Evolutionary conservation across 1,139 yeast species (phyloP), one percentile per base, ranked within the genome.

Genomic region (Ogataea hybrid): DNA sequence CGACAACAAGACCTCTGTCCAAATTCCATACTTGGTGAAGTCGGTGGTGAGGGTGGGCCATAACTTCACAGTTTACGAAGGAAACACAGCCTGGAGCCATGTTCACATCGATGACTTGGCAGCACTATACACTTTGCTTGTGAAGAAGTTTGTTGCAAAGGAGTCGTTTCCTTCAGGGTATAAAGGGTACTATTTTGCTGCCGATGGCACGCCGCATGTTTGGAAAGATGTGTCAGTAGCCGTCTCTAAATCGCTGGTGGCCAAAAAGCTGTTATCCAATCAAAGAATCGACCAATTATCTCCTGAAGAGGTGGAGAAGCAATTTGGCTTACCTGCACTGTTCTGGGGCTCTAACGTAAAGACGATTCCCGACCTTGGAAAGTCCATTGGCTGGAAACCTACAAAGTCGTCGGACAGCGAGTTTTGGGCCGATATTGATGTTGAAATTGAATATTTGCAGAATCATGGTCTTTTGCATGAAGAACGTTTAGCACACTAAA

Each of bases 51-150:
- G 57, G 43, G 46, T 59, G 32, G 55, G 55, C 10, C 64, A 64
- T 47, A 59, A 63, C 1, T 65, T 62, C 42, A 50, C 61, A 16
- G 65, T 67, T 20, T 65, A 62, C 37, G 47, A 56, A 27, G 73
- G 73, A 5, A 47, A 60, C 15, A 64, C 62, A 47, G 51, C 57
- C 32, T 70, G 74, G 74, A 60, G 60, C 38, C 70, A 65, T 38
- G 54, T 70, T 28, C 67, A 70, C 48, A 62, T 70, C 35, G 49
- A 58, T 17, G 73, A 70, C 46, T 53, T 70, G 42, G 73, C 70
- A 6, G 55, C 54, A 3, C 54, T 69, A 36, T 69, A 67, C 50
- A 38, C 47, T 8, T 46, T 66, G 21, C 36, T 65, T 8, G 44
- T 66, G 29, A 33, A 48, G 11, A 58, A 58, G 39, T 46, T 64